Base-by-base conservation (phyloP, 2,329 filamentous ascomycete species). In the Xylariaceae sp. region DNA sequence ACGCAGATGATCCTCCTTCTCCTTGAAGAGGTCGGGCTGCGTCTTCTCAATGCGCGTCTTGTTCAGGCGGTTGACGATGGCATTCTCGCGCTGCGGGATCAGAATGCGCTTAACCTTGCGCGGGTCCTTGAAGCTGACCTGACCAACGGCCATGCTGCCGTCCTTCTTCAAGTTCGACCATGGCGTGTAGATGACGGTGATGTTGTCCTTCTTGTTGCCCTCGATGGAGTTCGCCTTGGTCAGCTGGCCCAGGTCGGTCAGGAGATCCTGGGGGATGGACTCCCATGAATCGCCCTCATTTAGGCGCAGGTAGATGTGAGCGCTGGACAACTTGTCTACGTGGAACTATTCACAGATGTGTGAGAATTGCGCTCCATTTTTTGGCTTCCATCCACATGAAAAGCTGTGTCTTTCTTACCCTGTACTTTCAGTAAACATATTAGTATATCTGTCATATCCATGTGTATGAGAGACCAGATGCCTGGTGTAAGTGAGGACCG, bases 151-250 rank as follows among this genome's bases (percentile, higher is more conserved):
- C 94, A 99, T 99, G 73, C 88, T 90, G 35, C 92, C 93, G 71
- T 95, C 91, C 73, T 99, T 99, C 73, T 90, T 89, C 39, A 99
- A 82, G 73, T 99, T 99, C 50, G 90, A 89, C 92, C 94, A 97
- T 5, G 94, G 94, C 3, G 94, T 99, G 78, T 99, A 99, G 71
- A 99, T 95, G 71, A 99, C 75, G 13, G 92, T 96, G 69, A 99
- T 80, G 75, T 97, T 97, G 75, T 97, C 93, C 75, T 97, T 97
- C 77, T 99, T 99, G 80, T 99, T 99, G 64, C 94, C 94, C 79
- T 99, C 94, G 68, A 99, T 99, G 59, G 92, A 97, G 77, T 99
- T 99, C 63, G 94, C 94, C 77, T 99, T 99, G 59, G 94, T 99
- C 68, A 99, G 81, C 75, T 99, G 94, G n/a, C 90, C 94, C 69